A percentile compares a stretch with the other conserved stretches of the same genome.
Evolutionary conservation across 106 monocot species (phyloP).

Genomic region (Allium fistulosum): DNA sequence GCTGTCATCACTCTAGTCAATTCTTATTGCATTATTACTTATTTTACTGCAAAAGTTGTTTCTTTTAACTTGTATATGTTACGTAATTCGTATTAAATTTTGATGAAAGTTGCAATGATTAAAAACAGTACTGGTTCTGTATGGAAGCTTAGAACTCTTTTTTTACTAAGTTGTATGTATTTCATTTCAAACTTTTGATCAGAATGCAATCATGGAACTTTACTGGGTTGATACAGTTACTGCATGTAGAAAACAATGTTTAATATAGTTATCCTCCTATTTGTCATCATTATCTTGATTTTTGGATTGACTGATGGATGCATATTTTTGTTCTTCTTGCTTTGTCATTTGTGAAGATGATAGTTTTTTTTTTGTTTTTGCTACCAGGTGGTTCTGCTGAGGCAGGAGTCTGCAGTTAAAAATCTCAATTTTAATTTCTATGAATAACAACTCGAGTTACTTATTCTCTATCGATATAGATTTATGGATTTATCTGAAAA

Average conservation of each 20-base stretch:
- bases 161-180: background rate
- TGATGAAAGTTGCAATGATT: background rate
- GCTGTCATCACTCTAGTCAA: slow-evolving; percentile 4
- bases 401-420: no score
- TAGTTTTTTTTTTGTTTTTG: no score
- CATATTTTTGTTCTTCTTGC: no score
- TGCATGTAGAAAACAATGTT: background rate
- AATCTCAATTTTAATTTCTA: no score
- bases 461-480: no score
- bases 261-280: background rate
- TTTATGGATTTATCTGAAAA: no score
- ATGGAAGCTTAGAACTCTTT: background rate
- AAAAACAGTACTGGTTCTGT: background rate
- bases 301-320: no score
- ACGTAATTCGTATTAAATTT: background rate
- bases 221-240: background rate
- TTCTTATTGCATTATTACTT: slow-evolving; percentile 7
- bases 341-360: no score
- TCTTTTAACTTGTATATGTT: background rate
- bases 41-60: background rate
- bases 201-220: background rate
- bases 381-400: no score
- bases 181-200: background rate
- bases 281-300: background rate
- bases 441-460: no score